Percentiles rank a stretch among this genome's conserved stretches.
phyloP scores from a whole-genome alignment of 2,329 filamentous ascomycete species.

The Venturia carpophila region DNA sequence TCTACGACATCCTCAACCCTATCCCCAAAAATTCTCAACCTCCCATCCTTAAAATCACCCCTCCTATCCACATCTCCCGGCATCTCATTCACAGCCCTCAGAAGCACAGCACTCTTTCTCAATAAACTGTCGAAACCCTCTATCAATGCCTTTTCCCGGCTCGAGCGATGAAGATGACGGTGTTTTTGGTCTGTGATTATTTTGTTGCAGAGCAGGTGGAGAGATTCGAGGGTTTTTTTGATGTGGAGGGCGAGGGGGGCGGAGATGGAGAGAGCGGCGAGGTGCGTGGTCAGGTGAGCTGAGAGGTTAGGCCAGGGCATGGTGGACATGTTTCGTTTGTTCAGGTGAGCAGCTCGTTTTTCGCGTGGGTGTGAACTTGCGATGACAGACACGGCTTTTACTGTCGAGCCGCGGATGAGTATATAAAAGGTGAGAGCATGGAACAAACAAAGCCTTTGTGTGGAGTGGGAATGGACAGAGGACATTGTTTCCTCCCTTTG shows the following conservation, averaged over 20 bases:
- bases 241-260: not conserved
- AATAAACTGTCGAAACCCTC: not conserved
- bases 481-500: too few relatives aligned
- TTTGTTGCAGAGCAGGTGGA: not conserved
- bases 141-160: not conserved
- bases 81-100: not conserved
- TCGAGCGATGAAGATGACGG: not conserved
- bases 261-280: not conserved
- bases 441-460: too few relatives aligned
- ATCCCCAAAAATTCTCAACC: not conserved
- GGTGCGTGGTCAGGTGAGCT: not conserved
- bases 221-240: not conserved
- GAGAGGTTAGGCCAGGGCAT: not conserved
- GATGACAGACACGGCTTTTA: too few relatives aligned
- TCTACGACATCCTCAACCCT: not conserved
- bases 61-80: not conserved
- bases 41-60: not conserved
- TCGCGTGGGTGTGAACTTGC: too few relatives aligned
- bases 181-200: not conserved
- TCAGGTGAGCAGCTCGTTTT: too few relatives aligned
- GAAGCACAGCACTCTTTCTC: not conserved
- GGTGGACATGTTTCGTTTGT: not conserved
- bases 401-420: too few relatives aligned
- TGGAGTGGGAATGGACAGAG: too few relatives aligned
- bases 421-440: too few relatives aligned